These are phyloP conservation scores for Ogataea trehaloabstinens DNA, from an alignment of 805 yeast genomes.

Conservation along the genomic window DNA sequence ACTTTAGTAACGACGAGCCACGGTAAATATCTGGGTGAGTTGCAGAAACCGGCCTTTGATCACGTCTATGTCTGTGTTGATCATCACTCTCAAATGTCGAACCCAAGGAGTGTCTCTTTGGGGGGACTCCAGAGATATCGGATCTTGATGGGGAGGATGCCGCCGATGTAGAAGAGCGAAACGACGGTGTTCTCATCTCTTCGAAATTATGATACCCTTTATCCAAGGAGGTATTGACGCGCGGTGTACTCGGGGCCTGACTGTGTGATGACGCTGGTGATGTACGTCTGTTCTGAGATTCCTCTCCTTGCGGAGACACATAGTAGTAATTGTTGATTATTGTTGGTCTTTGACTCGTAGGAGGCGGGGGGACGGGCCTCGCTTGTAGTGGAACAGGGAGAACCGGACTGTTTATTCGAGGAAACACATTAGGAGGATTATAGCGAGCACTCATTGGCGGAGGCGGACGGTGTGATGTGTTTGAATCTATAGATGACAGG, in stretches of 20 bases:
- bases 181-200: background rate
- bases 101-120: background rate
- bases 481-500: slow-evolving; percentile 15
- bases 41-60: no score
- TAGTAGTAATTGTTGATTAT: slow-evolving; percentile 22
- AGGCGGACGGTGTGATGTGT: slow-evolving; percentile 3
- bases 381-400: slow-evolving; percentile 6
- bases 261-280: background rate
- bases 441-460: background rate
- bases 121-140: background rate
- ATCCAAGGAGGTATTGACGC: background rate
- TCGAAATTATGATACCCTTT: background rate
- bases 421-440: background rate
- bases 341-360: slow-evolving; percentile 14
- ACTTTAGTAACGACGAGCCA: background rate
- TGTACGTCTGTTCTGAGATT: background rate
- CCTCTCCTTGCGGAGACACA: slow-evolving; percentile 7
- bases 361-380: slow-evolving; percentile 19
- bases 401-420: slow-evolving; percentile 11
- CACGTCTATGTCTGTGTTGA: background rate
- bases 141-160: background rate
- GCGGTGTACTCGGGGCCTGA: background rate
- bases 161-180: background rate
- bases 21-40: slow-evolving; percentile 1
- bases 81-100: background rate